phyloP scores from a whole-genome alignment of 140 eudicot genomes.

The Flaveria floridana region DNA sequence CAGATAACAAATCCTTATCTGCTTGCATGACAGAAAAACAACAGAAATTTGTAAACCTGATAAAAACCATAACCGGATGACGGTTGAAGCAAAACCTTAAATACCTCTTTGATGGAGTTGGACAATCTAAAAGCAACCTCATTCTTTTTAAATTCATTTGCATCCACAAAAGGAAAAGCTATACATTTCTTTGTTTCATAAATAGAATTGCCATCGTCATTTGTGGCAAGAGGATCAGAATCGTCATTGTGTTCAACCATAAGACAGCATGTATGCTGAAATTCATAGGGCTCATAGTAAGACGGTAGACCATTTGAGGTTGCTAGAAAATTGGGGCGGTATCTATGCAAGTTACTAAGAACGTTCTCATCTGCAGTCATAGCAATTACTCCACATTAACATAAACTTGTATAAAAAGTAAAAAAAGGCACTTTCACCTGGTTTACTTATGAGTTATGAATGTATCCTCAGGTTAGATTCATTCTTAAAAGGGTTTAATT shows the following conservation, averaged over 20 bases:
- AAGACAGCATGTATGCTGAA: conserved; percentile 58
- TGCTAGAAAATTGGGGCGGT: conserved; percentile 66
- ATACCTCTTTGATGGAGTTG: conserved; percentile 68
- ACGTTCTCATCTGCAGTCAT: conserved; percentile 64
- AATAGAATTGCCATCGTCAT: conserved; percentile 39
- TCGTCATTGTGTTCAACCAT: conserved; percentile 36
- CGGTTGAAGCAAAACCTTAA: background rate
- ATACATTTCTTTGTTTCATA: conserved; percentile 46
- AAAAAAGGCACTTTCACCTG: background rate
- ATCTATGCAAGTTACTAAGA: conserved; percentile 65
- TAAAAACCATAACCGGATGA: conserved; percentile 14
- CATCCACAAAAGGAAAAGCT: conserved; percentile 58
- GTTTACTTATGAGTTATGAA: background rate
- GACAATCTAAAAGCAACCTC: conserved; percentile 60
- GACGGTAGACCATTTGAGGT: conserved; percentile 54
- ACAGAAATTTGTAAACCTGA: conserved; percentile 2
- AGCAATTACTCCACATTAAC: conserved; percentile 19
- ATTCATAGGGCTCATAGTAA: conserved; percentile 54
- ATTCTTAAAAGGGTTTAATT: background rate
- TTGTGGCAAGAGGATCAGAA: conserved; percentile 39
- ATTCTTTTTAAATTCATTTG: conserved; percentile 42
- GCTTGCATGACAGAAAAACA: conserved; percentile 26
- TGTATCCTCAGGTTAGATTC: background rate
- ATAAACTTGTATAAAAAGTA: background rate
- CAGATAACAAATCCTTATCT: conserved; percentile 60